These are phyloP conservation scores for Gymnopus androsaceus DNA, from an alignment of 1,284 basidiomycete genomes.

Conservation along the genomic window DNA sequence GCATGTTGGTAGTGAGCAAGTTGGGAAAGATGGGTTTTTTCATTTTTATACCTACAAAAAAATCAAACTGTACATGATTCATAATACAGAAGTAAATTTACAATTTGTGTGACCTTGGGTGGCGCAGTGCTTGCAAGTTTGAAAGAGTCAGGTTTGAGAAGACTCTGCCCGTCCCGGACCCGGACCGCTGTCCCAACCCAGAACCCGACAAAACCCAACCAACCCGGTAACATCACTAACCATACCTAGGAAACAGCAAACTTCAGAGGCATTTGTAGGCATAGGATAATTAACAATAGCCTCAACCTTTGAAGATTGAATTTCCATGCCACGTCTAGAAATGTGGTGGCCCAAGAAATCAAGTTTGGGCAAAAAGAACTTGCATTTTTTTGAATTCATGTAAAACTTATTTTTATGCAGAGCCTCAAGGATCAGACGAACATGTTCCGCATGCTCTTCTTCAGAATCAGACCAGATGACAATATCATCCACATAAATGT, in stretches of 20 bases:
- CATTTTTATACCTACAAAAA: too few species aligned
- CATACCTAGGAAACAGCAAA: slow-evolving; percentile 33
- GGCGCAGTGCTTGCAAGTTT: too few species aligned
- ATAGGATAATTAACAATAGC: slow-evolving; percentile 24
- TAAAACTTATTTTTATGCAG: slow-evolving; percentile 26
- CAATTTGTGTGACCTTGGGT: too few species aligned
- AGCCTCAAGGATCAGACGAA: slow-evolving; percentile 27
- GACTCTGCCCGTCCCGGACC: too few species aligned
- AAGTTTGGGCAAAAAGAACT: slow-evolving; percentile 17
- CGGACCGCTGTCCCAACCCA: too few species aligned
- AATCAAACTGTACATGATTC: too few species aligned
- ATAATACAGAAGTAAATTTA: too few species aligned
- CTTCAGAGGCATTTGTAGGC: slow-evolving; percentile 24
- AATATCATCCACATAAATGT: slow-evolving; percentile 32
- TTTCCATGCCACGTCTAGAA: slow-evolving; percentile 24
- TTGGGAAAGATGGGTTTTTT: too few species aligned
- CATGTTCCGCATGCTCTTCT: slow-evolving; percentile 34
- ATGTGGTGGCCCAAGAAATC: slow-evolving; percentile 33
- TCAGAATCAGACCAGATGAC: slow-evolving; percentile 37
- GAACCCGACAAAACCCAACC: too few species aligned
- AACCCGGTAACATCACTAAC: too few species aligned
- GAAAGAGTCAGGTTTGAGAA: too few species aligned
- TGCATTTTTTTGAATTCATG: slow-evolving; percentile 30
- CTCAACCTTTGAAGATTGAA: slow-evolving; percentile 19
- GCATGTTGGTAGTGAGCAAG: too few species aligned